phyloP scores from a whole-genome alignment of 2,329 filamentous ascomycete genomes.

The Chaetomium sp. region DNA sequence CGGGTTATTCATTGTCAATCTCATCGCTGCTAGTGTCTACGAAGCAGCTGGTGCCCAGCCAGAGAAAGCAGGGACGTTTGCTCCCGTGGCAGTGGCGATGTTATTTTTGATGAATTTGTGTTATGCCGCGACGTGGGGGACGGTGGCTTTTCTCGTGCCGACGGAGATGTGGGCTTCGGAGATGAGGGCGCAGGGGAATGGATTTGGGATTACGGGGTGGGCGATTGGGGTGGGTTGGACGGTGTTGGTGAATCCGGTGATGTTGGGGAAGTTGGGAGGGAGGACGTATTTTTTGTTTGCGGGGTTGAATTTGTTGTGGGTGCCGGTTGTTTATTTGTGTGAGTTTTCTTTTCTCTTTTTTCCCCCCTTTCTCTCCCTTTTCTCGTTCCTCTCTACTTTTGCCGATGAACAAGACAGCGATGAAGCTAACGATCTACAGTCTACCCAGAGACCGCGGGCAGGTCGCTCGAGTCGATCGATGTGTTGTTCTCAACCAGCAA shows the following conservation, averaged over 20 bases:
- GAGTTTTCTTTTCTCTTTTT: slow-evolving; percentile 14
- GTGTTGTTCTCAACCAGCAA: slow-evolving; percentile 42
- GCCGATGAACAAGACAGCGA: neutral
- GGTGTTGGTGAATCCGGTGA: slow-evolving; percentile 45
- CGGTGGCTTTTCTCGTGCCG: slow-evolving; percentile 42
- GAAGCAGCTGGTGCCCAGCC: slow-evolving; percentile 34
- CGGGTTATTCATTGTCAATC: slow-evolving; percentile 35
- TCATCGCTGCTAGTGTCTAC: slow-evolving; percentile 38
- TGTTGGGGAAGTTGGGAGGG: slow-evolving; percentile 41
- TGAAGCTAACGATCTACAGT: slow-evolving; percentile 27
- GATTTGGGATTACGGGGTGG: slow-evolving; percentile 54
- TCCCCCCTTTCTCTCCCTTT: no score
- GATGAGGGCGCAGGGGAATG: slow-evolving; percentile 52
- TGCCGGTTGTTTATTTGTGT: slow-evolving; percentile 43
- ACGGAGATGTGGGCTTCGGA: slow-evolving; percentile 53
- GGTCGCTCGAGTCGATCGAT: slow-evolving; percentile 47
- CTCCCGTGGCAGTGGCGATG: slow-evolving; percentile 41
- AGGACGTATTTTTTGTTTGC: slow-evolving; percentile 48
- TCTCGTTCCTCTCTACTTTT: no score
- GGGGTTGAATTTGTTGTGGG: slow-evolving; percentile 43
- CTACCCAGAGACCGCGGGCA: slow-evolving; percentile 37
- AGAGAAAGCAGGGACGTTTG: slow-evolving; percentile 32
- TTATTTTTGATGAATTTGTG: slow-evolving; percentile 45
- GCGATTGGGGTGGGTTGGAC: slow-evolving; percentile 51
- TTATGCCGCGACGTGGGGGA: slow-evolving; percentile 46